Base-by-base conservation (phyloP, 208 protist species). In the Crithidia fasciculata region DNA sequence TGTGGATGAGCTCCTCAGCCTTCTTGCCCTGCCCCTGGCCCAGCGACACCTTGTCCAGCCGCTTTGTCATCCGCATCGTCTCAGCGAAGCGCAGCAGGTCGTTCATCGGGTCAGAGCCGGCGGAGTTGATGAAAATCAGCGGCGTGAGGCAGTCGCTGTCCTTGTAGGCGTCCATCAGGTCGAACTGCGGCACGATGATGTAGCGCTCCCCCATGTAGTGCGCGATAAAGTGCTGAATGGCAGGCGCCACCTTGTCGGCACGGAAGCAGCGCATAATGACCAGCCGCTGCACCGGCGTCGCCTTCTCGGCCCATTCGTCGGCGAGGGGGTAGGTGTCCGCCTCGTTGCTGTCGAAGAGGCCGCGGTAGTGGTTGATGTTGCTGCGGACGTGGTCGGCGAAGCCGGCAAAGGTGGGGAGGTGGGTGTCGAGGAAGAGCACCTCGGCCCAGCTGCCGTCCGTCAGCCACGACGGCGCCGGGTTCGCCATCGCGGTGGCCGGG, bases 111-210 rank as follows among this genome's bases (percentile, higher is more conserved):
- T 99, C 98, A 0, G 98, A 98, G 45, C 98, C 98, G 19, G 94
- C 79, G 41, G 96, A 98, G 76, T 99, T 96, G 72, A 99, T 96
- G 81, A 99, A 99, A 71, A 99, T 98, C 55, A 99, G 84, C 28
- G 98, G 98, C 36, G 96, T 98, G 52, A 91, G 63, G 60, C 90
- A 85, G 56, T 95, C 92, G 68, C 96, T 97, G 78, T 98, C 96
- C 78, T 96, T 94, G 86, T 97, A 99, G 9, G 89, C 91, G 75
- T 96, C 87, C 71, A 85, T 85, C 8, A 99, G 71, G 78, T 99
- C 90, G 80, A 99, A 99, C 64, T 95, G 90, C 66, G 98, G 98
- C 10, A 98, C 92, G 54, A 98, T 92, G 77, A 98, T 96, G 83
- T 98, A 99, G 13, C 88, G 87, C 66, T 97, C 85, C 5, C 95